phyloP scores from a whole-genome alignment of 2,329 filamentous ascomycete genomes.

The Lachnellula occidentalis region DNA sequence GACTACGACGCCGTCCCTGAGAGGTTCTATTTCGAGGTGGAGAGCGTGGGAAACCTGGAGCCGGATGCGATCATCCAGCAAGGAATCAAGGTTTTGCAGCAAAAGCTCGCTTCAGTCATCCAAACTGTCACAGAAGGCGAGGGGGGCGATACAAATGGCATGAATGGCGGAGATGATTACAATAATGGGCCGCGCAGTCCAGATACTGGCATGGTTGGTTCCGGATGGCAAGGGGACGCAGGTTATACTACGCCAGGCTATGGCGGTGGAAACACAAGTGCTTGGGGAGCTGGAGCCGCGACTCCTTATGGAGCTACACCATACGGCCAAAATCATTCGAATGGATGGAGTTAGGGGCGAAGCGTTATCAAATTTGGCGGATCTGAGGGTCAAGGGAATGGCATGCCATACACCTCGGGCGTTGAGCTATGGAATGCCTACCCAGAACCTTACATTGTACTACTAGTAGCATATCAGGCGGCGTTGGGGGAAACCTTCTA shows the following conservation, averaged over 20 bases:
- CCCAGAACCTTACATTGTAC: conserved; percentile 7
- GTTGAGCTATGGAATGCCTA: neutral
- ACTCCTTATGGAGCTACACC: conserved; percentile 57
- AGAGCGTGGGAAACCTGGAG: conserved; percentile 80
- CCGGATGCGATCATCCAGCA: conserved; percentile 85
- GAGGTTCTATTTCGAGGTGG: conserved; percentile 90
- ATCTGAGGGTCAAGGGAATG: neutral
- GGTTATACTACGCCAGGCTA: conserved; percentile 64
- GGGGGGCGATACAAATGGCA: conserved; percentile 45
- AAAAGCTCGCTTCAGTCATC: conserved; percentile 81
- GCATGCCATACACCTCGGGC: neutral
- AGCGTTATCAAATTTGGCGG: neutral
- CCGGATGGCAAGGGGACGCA: conserved; percentile 48
- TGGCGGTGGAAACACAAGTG: conserved; percentile 50
- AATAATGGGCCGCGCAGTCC: conserved; percentile 61
- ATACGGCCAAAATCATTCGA: conserved; percentile 43
- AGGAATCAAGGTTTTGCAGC: conserved; percentile 82
- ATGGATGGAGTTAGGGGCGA: conserved; percentile 23
- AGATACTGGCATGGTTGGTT: conserved; percentile 49
- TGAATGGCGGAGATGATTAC: conserved; percentile 35
- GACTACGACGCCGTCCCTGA: conserved; percentile 82
- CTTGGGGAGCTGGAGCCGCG: conserved; percentile 57
- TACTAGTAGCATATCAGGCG: conserved; percentile 16
- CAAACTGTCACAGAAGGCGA: conserved; percentile 55
- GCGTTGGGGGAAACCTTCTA: conserved; percentile 16